Evolutionary conservation across 1,284 basidiomycete species (phyloP), one percentile per base, ranked within the genome.

Genomic region (Cutaneotrichosporon daszewskae): DNA sequence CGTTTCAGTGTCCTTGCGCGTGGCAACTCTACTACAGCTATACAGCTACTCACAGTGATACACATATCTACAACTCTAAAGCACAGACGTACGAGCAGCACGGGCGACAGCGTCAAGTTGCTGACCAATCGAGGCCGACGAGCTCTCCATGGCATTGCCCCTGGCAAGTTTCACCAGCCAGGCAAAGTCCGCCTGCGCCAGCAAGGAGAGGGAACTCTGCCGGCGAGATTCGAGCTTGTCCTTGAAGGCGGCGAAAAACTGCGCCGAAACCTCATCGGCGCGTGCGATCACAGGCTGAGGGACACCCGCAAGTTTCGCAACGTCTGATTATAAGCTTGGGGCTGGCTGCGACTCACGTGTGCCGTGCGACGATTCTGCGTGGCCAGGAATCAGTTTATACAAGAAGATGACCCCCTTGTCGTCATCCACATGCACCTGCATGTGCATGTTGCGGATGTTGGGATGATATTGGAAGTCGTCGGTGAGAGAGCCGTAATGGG

Each of bases 381-480:
- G 82, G 10, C 87, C 88, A 29, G 86, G 80, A 32, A 92, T 81
- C 27, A 96, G 81, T 72, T 94, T 92, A 76, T 92, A 96, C 17
- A 96, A 75, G 75, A 95, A 95, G 16, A 91, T 79, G 29, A 86
- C 88, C 71, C 87, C 87, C 62, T 87, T 85, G 51, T 85, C 83
- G 43, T 95, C 88, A 60, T 95, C 87, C 3, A 96, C 85, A 41
- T 87, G 77, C 0, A 90, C 95, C 33, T 84, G 78, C 92, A 97
- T 95, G 68, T 92, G 83, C 83, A 92, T 92, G 51, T 83, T 86
- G 43, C 86, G 78, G 56, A 96, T 87, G 62, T 91, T 94, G 0
- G 89, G 87, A 61, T 96, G 91, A 59, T 91, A 90, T 2, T 79
- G 77, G 64, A 66, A 72, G 43, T 72, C 70, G 47, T 72, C 69